phyloP scores from a whole-genome alignment of 257 asterid species.

The Pogostemon cablin region DNA sequence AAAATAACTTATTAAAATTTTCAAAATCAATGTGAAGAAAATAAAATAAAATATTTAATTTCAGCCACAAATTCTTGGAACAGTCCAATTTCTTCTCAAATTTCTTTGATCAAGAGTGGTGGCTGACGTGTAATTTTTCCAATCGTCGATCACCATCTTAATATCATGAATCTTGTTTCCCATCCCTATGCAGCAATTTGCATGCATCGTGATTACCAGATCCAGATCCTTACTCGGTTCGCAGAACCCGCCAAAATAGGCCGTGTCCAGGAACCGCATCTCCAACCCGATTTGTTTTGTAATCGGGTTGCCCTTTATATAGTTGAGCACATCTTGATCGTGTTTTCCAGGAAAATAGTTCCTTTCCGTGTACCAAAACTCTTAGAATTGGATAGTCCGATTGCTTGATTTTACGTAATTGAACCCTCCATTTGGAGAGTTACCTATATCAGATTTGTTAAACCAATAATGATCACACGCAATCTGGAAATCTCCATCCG shows the following conservation, averaged over 20 bases:
- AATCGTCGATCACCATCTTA: slow-evolving; percentile 48
- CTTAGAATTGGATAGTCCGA: slow-evolving; percentile 51
- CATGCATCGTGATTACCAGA: slow-evolving; percentile 61
- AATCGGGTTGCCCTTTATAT: slow-evolving; percentile 43
- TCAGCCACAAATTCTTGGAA: slow-evolving; percentile 47
- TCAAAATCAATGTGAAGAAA: background rate
- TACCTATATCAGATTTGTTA: slow-evolving; percentile 36
- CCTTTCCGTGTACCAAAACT: slow-evolving; percentile 45
- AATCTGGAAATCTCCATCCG: slow-evolving; percentile 58
- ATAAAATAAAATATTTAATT: background rate
- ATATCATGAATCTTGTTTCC: slow-evolving; percentile 59
- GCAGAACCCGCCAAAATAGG: slow-evolving; percentile 62
- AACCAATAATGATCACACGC: slow-evolving; percentile 55
- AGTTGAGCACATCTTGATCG: slow-evolving; percentile 64
- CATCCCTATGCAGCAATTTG: slow-evolving; percentile 63
- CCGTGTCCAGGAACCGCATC: slow-evolving; percentile 54
- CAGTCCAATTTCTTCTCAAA: slow-evolving; percentile 44
- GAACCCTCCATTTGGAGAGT: slow-evolving; percentile 65
- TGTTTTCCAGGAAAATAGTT: slow-evolving; percentile 48
- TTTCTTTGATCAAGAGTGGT: slow-evolving; percentile 18
- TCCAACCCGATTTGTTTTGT: slow-evolving; percentile 40
- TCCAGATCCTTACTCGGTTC: slow-evolving; percentile 54
- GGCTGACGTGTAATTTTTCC: slow-evolving; percentile 46
- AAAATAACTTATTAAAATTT: background rate
- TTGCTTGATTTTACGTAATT: slow-evolving; percentile 52